phyloP scores from a whole-genome alignment of 163 green algal genomes.

The Scenedesmus sp. region DNA sequence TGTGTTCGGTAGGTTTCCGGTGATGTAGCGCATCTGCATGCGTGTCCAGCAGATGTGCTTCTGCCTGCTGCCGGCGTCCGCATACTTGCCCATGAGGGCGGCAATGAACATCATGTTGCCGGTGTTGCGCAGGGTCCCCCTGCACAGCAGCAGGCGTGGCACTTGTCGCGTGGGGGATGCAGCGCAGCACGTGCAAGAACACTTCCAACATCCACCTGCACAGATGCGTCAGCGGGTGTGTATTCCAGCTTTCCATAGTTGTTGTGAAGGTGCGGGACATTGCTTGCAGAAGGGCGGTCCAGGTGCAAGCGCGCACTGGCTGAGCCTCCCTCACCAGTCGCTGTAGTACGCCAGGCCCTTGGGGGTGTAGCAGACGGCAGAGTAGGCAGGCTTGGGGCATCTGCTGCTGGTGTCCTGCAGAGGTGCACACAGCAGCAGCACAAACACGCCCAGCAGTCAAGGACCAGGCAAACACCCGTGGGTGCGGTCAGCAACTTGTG shows the following conservation, averaged over 20 bases:
- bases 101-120: constrained; percentile 29
- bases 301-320: too few species aligned
- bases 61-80: neutral
- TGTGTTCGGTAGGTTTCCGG: neutral
- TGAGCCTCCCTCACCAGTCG: constrained; percentile 20
- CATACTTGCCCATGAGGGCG: constrained; percentile 34
- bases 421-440: neutral
- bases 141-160: neutral
- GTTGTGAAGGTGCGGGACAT: too few species aligned
- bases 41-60: constrained; percentile 34
- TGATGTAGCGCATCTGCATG: constrained; percentile 35
- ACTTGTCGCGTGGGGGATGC: too few species aligned
- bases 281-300: too few species aligned
- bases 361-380: constrained; percentile 43
- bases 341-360: constrained; percentile 33
- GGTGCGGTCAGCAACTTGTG: too few species aligned
- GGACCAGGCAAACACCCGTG: too few species aligned
- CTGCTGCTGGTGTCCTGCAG: neutral
- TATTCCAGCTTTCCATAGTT: too few species aligned
- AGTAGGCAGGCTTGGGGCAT: constrained; percentile 27
- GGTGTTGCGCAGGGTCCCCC: constrained; percentile 38
- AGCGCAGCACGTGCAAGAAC: too few species aligned
- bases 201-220: too few species aligned
- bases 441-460: neutral
- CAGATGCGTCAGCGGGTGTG: too few species aligned